These are phyloP conservation scores for Neodidymelliopsis sp. DNA, from an alignment of 2,329 filamentous ascomycete species.

Conservation along the genomic window DNA sequence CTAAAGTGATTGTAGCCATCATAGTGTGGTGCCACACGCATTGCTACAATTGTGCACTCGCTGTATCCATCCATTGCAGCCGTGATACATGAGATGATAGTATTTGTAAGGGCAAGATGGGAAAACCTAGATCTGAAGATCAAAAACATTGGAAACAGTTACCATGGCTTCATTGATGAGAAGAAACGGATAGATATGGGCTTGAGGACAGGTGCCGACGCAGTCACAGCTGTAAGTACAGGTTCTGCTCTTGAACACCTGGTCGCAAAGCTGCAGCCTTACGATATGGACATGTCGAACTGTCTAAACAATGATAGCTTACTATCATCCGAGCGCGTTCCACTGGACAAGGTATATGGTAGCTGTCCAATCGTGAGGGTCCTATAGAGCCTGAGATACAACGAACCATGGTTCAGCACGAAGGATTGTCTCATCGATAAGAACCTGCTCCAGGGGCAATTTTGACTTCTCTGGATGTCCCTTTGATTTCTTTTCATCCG, in stretches of 20 bases:
- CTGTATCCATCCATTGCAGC: not conserved
- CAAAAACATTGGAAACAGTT: conserved; percentile 5
- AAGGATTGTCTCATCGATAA: conserved; percentile 3
- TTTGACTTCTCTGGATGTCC: no score
- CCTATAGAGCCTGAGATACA: conserved; percentile 1
- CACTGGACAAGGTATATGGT: conserved; percentile 6
- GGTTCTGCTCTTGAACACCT: no score
- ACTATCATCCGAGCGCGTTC: no score
- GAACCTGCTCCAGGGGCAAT: conserved; percentile 4
- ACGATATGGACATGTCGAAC: no score
- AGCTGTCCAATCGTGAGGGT: conserved; percentile 2
- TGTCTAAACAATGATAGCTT: no score
- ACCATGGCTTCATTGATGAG: not conserved
- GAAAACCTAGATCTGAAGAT: conserved; percentile 2
- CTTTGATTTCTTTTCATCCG: conserved; percentile 2
- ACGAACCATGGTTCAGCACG: conserved; percentile 2
- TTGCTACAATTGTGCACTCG: conserved; percentile 3
- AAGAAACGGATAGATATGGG: no score
- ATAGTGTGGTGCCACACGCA: not conserved
- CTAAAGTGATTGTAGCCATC: not conserved
- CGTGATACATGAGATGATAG: not conserved
- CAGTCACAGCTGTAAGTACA: no score
- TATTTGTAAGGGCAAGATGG: not conserved
- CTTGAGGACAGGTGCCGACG: no score
- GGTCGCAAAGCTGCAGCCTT: no score